Conservation (phyloP, 345 rosid genomes). For the Carallia pectinifolia region DNA sequence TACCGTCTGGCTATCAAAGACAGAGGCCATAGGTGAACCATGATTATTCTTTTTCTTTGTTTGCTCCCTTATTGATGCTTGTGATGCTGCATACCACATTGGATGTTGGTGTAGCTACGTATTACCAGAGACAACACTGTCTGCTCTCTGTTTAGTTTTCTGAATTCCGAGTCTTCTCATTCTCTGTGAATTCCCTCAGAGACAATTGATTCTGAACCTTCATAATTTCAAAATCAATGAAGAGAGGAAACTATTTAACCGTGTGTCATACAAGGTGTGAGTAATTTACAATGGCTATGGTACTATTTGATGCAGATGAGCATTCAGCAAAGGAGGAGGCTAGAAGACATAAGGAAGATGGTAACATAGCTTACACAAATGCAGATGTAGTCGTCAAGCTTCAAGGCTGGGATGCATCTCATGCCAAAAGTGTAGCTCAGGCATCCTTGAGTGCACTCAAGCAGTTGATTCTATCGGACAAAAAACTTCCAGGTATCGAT, state of each 20-base stretch:
- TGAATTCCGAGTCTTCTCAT: too few species aligned
- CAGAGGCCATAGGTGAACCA: constrained; percentile 68
- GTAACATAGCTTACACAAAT: constrained; percentile 61
- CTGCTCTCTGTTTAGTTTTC: too few species aligned
- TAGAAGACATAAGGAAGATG: constrained; percentile 44
- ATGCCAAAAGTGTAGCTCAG: constrained; percentile 77
- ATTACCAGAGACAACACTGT: too few species aligned
- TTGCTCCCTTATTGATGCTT: constrained; percentile 2
- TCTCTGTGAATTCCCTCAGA: too few species aligned
- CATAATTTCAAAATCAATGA: too few species aligned
- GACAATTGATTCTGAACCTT: too few species aligned
- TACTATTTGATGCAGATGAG: constrained; percentile 46
- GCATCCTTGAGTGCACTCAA: constrained; percentile 88
- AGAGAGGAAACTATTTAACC: too few species aligned
- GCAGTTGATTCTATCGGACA: constrained; percentile 67
- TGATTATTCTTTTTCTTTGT: background rate
- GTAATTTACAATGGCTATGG: background rate
- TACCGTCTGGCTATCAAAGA: constrained; percentile 79
- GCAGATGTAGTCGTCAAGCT: constrained; percentile 91
- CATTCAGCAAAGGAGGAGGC: constrained; percentile 80
- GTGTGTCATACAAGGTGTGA: too few species aligned
- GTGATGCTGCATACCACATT: background rate
- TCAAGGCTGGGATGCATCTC: constrained; percentile 73
- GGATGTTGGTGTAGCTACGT: too few species aligned
- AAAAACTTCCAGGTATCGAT: constrained; percentile 67